Base-by-base conservation (phyloP, 345 rosid genomes). In the Bruguiera sexangula region DNA sequence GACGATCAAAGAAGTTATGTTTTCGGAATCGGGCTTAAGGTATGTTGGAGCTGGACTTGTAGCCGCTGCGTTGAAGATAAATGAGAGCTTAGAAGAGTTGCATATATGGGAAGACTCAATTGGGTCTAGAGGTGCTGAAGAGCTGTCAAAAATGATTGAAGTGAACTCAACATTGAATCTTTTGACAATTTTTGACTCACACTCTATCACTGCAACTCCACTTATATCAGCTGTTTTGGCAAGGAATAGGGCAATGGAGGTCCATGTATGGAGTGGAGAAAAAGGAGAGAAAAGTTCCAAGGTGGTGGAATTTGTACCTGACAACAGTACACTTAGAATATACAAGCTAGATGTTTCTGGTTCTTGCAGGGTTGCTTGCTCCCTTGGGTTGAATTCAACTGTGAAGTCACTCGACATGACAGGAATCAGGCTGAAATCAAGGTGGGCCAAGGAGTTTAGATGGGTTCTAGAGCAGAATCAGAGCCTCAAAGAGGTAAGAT, bases 31-130 rank as follows among this genome's bases (percentile, higher is more conserved):
- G 3, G 69, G 78, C 4, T 75, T 92, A 32, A 90, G 89, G 39
- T 56, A 70, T 20, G 72, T 56, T 53, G 96, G 98, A 64, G 95
- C 96, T 71, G 71, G 84, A 21, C 63, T 86, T 32, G 60, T 91
- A 13, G 97, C 93, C 6, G 76, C 80, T 15, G 95, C 96, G 64
- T 87, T 91, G n/a, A 81, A 67, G 79, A 77, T 72, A 62, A 94
- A 91, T 76, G 90, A 82, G 56, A 78, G 81, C 65, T 70, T 94
- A 83, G 97, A 95, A 62, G 99, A 92, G 82, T 56, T 90, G 78
- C 97, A 95, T 82, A 88, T 95, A 78, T 88, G 96, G 98, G 96
- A 95, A 34, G 99, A 92, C 74, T 92, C 96, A 2, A 90, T 92
- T n/a, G 96, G 97, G 57, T 81, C 89, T 0, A 88, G 76, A 77